phyloP scores from a whole-genome alignment of 208 protist genomes.

The Angomonas desouzai region DNA sequence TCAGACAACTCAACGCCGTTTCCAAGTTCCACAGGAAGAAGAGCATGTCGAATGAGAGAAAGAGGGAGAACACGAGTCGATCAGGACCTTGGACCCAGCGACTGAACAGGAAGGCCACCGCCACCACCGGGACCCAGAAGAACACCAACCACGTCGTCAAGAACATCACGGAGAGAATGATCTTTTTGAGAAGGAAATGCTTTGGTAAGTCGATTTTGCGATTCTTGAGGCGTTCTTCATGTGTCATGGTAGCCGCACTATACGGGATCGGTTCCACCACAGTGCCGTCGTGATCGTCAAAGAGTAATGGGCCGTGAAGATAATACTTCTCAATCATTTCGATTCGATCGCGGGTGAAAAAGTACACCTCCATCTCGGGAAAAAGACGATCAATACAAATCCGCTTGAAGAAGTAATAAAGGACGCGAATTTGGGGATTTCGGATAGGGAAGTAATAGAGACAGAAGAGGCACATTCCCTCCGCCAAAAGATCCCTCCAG shows the following conservation, averaged over 20 bases:
- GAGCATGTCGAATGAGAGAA: not conserved
- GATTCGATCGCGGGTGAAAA: not conserved
- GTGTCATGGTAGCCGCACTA: not conserved
- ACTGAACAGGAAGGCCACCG: not conserved
- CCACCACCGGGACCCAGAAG: not conserved
- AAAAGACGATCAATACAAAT: not conserved
- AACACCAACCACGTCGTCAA: too few relatives aligned
- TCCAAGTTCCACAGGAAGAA: not conserved
- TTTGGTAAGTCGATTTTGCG: too few relatives aligned
- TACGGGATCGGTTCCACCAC: not conserved
- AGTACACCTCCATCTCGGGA: not conserved
- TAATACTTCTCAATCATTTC: not conserved
- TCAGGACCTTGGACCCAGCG: not conserved
- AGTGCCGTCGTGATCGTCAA: not conserved
- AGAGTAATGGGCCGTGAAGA: not conserved
- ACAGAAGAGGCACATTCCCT: too few relatives aligned
- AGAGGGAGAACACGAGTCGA: not conserved
- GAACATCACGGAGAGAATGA: not conserved
- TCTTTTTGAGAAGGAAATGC: constrained; percentile 1
- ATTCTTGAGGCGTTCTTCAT: not conserved
- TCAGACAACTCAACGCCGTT: too few relatives aligned
- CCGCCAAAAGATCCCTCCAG: too few relatives aligned
- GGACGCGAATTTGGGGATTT: too few relatives aligned
- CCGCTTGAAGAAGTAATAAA: not conserved
- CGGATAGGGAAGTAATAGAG: not conserved